Base-by-base conservation (phyloP, 2,329 filamentous ascomycete species). In the Talaromyces sp. region DNA sequence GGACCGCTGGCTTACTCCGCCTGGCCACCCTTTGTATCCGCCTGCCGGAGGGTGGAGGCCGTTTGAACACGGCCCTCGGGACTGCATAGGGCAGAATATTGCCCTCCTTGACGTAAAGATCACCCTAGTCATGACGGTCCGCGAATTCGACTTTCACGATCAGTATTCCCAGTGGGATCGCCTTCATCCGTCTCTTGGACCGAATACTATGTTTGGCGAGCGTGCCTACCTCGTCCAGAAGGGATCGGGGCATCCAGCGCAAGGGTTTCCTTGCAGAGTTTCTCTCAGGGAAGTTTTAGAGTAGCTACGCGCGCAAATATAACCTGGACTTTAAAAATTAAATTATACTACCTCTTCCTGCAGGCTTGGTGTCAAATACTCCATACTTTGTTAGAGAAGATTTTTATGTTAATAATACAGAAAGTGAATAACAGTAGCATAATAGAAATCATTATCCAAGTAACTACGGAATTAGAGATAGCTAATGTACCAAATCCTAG, bases 51-150 rank as follows among this genome's bases (percentile, higher is more conserved):
- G 79, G 0, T 83, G 75, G 74, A 71, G 81, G 13, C 74, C 79
- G 0, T 84, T 83, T 63, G 79, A 80, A 60, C 75, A 78, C 56
- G 80, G 81, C 0, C 73, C 74, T 0, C 69, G 80, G 4, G 77
- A 76, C 31, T 84, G 81, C 64, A 73, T 84, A 10, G 82, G 81
- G 1, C 78, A 82, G 63, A 74, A 77, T 13, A 67, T 83, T 19
- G 80, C 79, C 0, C 71, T 80, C 65, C 69, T 81, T 27, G 78
- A 81, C 63, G 55, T 72, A 14, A 66, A 68, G 50, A 63, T 68
- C n/a, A 63, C 64, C 0, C 60, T 73, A 10, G 63, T 68, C 21
- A 56, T 73, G 61, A 62, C 63, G 3, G 53, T 66, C 26, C 59
- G 68, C 7, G 62, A 55, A 26, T 70, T 71, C 55, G 64, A 68